phyloP scores from a whole-genome alignment of 2,329 filamentous ascomycete genomes.

The Erysiphe pulchra region DNA sequence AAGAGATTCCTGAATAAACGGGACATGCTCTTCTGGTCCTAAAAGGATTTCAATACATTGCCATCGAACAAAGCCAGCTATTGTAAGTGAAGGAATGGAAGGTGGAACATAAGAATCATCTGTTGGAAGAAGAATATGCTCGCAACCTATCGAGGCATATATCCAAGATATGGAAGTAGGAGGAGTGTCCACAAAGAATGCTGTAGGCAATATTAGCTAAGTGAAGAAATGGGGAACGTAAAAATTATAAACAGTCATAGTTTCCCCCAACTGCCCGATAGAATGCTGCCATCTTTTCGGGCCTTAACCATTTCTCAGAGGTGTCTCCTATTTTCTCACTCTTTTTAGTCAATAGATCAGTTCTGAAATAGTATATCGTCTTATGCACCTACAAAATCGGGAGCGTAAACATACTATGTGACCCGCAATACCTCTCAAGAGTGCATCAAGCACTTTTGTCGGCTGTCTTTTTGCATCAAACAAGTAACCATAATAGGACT shows the following conservation, averaged over 20 bases:
- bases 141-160: constrained; percentile 74
- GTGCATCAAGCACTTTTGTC: constrained; percentile 36
- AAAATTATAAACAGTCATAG: constrained; percentile 30
- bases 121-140: constrained; percentile 60
- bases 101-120: constrained; percentile 45
- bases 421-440: constrained; percentile 40
- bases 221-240: constrained; percentile 1
- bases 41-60: constrained; percentile 76
- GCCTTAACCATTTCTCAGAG: constrained; percentile 27
- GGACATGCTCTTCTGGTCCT: constrained; percentile 66
- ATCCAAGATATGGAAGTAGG: constrained; percentile 63
- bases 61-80: constrained; percentile 75
- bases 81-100: constrained; percentile 57
- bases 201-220: constrained; percentile 14
- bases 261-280: constrained; percentile 52
- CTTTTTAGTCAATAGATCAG: constrained; percentile 15
- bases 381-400: no score
- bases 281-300: constrained; percentile 48
- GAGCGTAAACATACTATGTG: constrained; percentile 33
- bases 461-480: constrained; percentile 43
- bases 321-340: constrained; percentile 31
- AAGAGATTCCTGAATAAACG: constrained; percentile 59
- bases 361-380: no score
- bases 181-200: constrained; percentile 54
- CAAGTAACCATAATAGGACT: constrained; percentile 33